Evolutionary conservation across 2,329 filamentous ascomycete genomes (phyloP).

Genomic region (Aspergillus costaricaensis): DNA sequence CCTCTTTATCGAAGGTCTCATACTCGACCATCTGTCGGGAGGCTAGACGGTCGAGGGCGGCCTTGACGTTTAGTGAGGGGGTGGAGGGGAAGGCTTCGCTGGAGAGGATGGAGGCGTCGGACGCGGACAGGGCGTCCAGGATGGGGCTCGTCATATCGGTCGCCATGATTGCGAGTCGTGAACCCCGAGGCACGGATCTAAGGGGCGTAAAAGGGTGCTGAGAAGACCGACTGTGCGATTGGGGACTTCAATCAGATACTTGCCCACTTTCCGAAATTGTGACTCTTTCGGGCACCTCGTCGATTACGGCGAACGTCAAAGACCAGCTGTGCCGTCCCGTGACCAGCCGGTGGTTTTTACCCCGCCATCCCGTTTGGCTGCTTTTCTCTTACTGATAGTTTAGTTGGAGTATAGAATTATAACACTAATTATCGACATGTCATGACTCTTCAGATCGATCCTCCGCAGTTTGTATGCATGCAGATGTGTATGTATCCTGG

Average conservation of each 20-base stretch:
- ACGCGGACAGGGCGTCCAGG: constrained; percentile 64
- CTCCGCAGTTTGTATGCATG: too few relatives aligned
- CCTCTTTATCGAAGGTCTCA: constrained; percentile 77
- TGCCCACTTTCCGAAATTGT: constrained; percentile 34
- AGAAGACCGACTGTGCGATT: constrained; percentile 9
- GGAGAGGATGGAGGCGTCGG: constrained; percentile 65
- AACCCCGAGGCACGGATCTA: constrained; percentile 27
- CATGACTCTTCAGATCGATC: too few relatives aligned
- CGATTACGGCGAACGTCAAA: constrained; percentile 26
- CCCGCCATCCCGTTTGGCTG: constrained; percentile 18
- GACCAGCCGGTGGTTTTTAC: constrained; percentile 16
- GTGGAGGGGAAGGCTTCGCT: constrained; percentile 68
- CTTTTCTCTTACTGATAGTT: not conserved
- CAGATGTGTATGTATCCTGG: not conserved
- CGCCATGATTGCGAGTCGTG: constrained; percentile 40
- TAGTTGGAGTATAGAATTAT: too few relatives aligned
- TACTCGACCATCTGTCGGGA: constrained; percentile 87
- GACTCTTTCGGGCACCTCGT: constrained; percentile 33
- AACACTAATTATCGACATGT: too few relatives aligned
- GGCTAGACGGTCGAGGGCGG: constrained; percentile 79
- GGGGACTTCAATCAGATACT: constrained; percentile 19
- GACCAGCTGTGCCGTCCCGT: constrained; percentile 28
- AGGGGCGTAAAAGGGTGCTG: constrained; percentile 5
- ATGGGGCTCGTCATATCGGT: constrained; percentile 65
- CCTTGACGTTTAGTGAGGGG: constrained; percentile 73